phyloP scores from a whole-genome alignment of 106 monocot species.

The Xerophyta viscosa region DNA sequence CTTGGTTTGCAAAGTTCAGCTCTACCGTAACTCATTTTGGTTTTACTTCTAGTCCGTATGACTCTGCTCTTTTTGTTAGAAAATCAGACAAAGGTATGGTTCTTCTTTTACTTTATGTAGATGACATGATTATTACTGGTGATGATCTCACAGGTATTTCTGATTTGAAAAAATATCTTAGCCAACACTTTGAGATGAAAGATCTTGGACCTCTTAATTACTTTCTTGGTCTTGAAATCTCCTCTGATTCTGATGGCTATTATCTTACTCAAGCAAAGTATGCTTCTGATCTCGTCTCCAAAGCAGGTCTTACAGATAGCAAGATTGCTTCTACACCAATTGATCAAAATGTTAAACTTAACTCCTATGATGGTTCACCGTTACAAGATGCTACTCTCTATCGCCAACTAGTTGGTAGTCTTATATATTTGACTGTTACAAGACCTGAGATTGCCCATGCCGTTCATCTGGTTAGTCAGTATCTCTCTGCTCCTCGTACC shows the following conservation, averaged over 20 bases:
- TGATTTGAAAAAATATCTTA: neutral
- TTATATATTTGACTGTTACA: neutral
- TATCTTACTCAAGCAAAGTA: neutral
- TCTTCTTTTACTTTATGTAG: neutral
- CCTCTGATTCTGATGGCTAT: neutral
- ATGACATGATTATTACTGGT: too few relatives aligned
- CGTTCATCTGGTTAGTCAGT: neutral
- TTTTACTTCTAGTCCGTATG: neutral
- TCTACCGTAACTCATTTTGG: too few relatives aligned
- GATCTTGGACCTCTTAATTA: neutral
- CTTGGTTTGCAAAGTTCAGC: too few relatives aligned
- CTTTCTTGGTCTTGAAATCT: neutral
- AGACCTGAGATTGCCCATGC: neutral
- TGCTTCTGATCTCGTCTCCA: neutral
- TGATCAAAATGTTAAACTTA: neutral
- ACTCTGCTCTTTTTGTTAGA: neutral
- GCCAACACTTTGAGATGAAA: neutral
- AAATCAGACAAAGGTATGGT: neutral
- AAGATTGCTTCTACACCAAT: neutral
- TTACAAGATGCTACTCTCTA: neutral
- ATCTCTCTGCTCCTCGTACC: neutral
- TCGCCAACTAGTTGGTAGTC: neutral
- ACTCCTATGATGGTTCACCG: neutral
- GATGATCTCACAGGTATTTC: too few relatives aligned
- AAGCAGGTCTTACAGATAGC: neutral